Percentiles rank a stretch among this genome's conserved stretches.
phyloP scores from a whole-genome alignment of 495 filamentous ascomycete genomes.

The Talaromyces borbonicus region DNA sequence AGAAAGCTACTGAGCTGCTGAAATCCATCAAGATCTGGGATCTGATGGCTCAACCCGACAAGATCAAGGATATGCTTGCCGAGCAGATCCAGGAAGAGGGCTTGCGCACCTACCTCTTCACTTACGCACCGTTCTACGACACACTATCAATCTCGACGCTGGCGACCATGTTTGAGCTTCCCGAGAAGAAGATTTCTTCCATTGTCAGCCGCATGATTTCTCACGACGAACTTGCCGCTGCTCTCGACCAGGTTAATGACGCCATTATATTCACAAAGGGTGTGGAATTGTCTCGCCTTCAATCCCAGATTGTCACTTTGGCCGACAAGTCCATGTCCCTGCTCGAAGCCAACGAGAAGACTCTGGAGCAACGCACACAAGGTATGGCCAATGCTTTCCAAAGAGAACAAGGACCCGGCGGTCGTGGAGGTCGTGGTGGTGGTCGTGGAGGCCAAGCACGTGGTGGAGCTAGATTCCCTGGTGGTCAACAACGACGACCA shows the following conservation, averaged over 20 bases:
- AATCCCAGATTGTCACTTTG: constrained; percentile 87
- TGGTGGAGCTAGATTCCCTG: constrained; percentile 47
- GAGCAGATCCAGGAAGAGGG: constrained; percentile 98
- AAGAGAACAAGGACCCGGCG: constrained; percentile 67
- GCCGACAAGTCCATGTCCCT: constrained; percentile 92
- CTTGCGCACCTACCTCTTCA: constrained; percentile 96
- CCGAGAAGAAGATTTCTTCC: constrained; percentile 80
- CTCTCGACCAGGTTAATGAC: constrained; percentile 93
- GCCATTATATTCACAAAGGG: constrained; percentile 99
- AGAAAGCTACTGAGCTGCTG: constrained; percentile 85
- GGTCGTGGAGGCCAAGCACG: constrained; percentile 59
- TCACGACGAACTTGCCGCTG: constrained; percentile 93
- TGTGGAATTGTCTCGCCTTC: constrained; percentile 90
- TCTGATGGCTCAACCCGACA: constrained; percentile 73
- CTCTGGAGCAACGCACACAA: constrained; percentile 90
- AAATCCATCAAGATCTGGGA: constrained; percentile 99
- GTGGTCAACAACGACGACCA: constrained; percentile 40
- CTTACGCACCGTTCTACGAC: constrained; percentile 98
- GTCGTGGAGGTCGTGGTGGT: constrained; percentile 55
- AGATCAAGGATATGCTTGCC: constrained; percentile 93
- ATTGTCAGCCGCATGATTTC: constrained; percentile 99
- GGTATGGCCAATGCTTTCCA: constrained; percentile 93
- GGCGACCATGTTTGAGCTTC: constrained; percentile 90
- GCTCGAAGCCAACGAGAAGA: constrained; percentile 95
- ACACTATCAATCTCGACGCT: constrained; percentile 80